A percentile compares a stretch with the other conserved stretches of the same genome.
These are phyloP conservation scores for Aspergillus cristatus DNA, from an alignment of 495 filamentous ascomycete species.

Conservation along the genomic window DNA sequence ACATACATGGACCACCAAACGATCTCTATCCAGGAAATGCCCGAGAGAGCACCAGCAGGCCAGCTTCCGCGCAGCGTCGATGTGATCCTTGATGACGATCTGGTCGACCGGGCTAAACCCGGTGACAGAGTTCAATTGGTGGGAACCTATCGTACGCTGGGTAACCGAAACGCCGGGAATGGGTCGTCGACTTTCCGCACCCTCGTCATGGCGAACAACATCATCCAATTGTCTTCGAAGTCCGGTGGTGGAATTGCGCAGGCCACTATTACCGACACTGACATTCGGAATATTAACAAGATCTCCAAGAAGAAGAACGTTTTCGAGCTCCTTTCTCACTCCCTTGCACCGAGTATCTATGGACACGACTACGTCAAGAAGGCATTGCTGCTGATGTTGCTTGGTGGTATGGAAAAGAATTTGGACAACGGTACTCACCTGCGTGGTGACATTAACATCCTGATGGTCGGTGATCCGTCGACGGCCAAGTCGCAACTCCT, in stretches of 20 bases:
- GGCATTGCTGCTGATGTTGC: slow-evolving; percentile 90
- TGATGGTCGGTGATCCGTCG: slow-evolving; percentile 99
- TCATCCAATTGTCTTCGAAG: slow-evolving; percentile 92
- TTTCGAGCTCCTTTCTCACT: slow-evolving; percentile 90
- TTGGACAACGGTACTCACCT: slow-evolving; percentile 96
- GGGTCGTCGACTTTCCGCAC: slow-evolving; percentile 91
- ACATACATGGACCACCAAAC: slow-evolving; percentile 96
- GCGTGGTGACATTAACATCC: slow-evolving; percentile 96
- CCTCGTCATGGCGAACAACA: slow-evolving; percentile 85
- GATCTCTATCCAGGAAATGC: slow-evolving; percentile 99
- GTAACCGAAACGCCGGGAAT: slow-evolving; percentile 82
- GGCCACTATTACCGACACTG: slow-evolving; percentile 88
- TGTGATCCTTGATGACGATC: slow-evolving; percentile 92
- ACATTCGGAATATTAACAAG: slow-evolving; percentile 98
- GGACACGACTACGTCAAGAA: slow-evolving; percentile 98
- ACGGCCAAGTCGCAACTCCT: slow-evolving; percentile 97
- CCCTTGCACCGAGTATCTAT: slow-evolving; percentile 94
- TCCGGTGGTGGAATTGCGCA: slow-evolving; percentile 90
- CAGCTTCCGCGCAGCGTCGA: slow-evolving; percentile 96
- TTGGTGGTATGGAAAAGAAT: slow-evolving; percentile 99
- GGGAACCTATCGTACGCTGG: slow-evolving; percentile 85
- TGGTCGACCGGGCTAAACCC: slow-evolving; percentile 91
- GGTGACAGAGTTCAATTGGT: slow-evolving; percentile 95
- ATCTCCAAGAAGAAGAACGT: slow-evolving; percentile 91
- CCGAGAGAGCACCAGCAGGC: slow-evolving; percentile 88